A percentile compares a stretch with the other conserved stretches of the same genome.
Evolutionary conservation across 257 asterid genomes (phyloP).

Genomic region (Jacaranda copaia): DNA sequence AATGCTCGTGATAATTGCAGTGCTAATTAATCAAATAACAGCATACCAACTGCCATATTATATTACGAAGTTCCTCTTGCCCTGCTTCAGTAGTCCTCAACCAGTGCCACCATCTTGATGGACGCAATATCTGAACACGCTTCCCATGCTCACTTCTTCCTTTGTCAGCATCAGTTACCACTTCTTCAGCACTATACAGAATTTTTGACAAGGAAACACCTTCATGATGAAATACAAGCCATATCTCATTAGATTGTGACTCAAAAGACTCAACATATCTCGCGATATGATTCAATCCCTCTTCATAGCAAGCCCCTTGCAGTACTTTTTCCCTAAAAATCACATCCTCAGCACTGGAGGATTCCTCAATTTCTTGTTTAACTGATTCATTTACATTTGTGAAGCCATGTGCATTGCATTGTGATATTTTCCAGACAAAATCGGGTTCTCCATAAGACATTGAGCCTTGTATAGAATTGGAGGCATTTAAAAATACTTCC

Average conservation of each 20-base stretch:
- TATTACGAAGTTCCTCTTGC: constrained; percentile 80
- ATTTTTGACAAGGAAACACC: constrained; percentile 90
- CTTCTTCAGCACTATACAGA: constrained; percentile 89
- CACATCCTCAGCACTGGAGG: constrained; percentile 46
- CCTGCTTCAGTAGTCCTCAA: constrained; percentile 92
- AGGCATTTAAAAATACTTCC: constrained; percentile 86
- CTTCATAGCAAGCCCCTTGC: constrained; percentile 59
- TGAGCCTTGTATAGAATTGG: constrained; percentile 67
- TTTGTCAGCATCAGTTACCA: constrained; percentile 54
- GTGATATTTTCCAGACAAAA: constrained; percentile 45
- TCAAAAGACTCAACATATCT: constrained; percentile 96
- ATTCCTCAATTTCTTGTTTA: constrained; percentile 45
- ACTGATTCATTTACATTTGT: constrained; percentile 47
- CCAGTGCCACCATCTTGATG: constrained; percentile 99
- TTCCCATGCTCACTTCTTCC: constrained; percentile 62
- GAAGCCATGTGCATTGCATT: constrained; percentile 41
- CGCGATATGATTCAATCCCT: constrained; percentile 90
- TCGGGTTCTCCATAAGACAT: constrained; percentile 47
- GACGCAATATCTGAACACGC: constrained; percentile 84
- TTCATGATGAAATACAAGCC: constrained; percentile 98
- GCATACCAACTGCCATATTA: constrained; percentile 90
- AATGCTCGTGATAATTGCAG: constrained; percentile 1
- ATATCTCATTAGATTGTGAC: constrained; percentile 88
- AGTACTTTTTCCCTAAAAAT: constrained; percentile 40
- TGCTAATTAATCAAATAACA: constrained; percentile 20